Base-by-base conservation (phyloP, 2,329 filamentous ascomycete species). In the Colletotrichum endophyticum region DNA sequence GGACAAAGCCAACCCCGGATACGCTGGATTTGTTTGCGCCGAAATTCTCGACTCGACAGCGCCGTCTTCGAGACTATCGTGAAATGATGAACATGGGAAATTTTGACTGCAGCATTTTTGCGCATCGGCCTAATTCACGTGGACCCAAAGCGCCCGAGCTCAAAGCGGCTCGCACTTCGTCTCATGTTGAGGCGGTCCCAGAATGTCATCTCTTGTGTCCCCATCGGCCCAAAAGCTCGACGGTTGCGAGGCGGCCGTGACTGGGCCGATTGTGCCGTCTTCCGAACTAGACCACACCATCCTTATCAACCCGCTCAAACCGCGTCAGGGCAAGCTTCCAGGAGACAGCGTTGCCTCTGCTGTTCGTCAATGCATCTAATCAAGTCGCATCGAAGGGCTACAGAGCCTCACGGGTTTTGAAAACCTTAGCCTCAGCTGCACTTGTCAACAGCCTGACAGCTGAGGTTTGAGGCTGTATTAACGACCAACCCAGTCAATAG, bases 201-300 rank as follows among this genome's bases (percentile, higher is more conserved):
- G 56, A 49, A 36, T 70, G 70, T 56, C 70, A 66, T 76, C 70
- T 66, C 49, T 49, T 59, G 16, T 34, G 15, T 15, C 22, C 30
- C 49, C 44, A 34, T 73, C 70, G 66, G 74, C 61, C 25, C 34
- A 76, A 39, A 66, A 34, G 15, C 57, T 34, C 15, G 30, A n/a
- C 11, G 27, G 39, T 34, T 70, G 64, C 59, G 67, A 61, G 22
- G 34, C 59, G 44, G 22, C 25, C 64, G 28, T 25, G 22, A 44
- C 53, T 74, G 56, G 53, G 69, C 68, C 61, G 57, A 44, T 53
- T 22, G 73, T 67, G 63, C 56, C 73, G 73, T 67, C 25, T 67
- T 72, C 63, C 69, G 63, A 56, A 44, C 36, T 36, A 44, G 32
- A 25, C 49, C 36, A 28, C 56, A 72, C 39, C 44, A 72, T 25